These are phyloP conservation scores for Strobilomyces dryophilus DNA, from an alignment of 768 basidiomycete genomes.

Conservation along the genomic window DNA sequence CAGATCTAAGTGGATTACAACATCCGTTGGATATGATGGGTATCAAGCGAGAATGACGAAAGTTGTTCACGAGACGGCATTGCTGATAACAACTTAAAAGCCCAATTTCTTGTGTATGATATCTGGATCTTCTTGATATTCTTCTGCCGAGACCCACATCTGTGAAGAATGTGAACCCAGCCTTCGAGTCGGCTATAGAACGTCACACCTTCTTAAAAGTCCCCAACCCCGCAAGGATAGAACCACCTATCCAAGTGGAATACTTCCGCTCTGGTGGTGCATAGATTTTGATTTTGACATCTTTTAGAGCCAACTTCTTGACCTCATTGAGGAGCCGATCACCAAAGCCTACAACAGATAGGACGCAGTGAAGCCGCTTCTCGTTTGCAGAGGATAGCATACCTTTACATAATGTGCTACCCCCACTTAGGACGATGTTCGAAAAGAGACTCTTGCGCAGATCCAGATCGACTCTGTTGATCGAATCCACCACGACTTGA, in stretches of 20 bases:
- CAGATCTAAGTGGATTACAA: constrained; percentile 32
- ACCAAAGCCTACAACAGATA: constrained; percentile 67
- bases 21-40: constrained; percentile 29
- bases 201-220: constrained; percentile 90
- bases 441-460: constrained; percentile 92
- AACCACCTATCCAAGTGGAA: constrained; percentile 96
- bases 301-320: constrained; percentile 91
- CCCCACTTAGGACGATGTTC: constrained; percentile 95
- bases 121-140: constrained; percentile 98
- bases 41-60: constrained; percentile 25
- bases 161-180: constrained; percentile 29
- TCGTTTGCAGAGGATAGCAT: constrained; percentile 14
- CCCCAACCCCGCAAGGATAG: constrained; percentile 90
- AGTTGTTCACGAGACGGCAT: constrained; percentile 12
- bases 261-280: constrained; percentile 99
- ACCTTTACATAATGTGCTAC: constrained; percentile 95
- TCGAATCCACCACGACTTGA: constrained; percentile 98
- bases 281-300: constrained; percentile 98
- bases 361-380: constrained; percentile 18
- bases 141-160: constrained; percentile 99
- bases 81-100: constrained; percentile 42
- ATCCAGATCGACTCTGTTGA: constrained; percentile 94
- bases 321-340: constrained; percentile 95
- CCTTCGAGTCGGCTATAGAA: not conserved
- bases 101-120: constrained; percentile 96